phyloP scores from a whole-genome alignment of 2,329 filamentous ascomycete species.

The Graphiopsis chlorocephala region DNA sequence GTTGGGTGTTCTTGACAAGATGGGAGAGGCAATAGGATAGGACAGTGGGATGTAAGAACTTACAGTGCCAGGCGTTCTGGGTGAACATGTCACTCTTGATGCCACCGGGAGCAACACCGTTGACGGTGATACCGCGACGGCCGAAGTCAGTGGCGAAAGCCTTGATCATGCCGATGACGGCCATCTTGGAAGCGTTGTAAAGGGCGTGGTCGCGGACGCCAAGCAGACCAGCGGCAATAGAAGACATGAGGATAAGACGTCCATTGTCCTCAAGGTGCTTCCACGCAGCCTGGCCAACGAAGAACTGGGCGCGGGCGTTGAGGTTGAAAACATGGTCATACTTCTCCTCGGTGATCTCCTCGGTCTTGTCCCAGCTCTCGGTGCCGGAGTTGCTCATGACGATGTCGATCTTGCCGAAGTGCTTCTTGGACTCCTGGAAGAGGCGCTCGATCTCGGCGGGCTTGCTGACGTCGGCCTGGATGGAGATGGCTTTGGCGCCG shows the following conservation, averaged over 20 bases:
- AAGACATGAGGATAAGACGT: slow-evolving; percentile 71
- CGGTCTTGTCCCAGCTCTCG: slow-evolving; percentile 65
- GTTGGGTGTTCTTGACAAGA: background rate
- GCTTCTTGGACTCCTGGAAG: slow-evolving; percentile 43
- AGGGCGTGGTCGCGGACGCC: slow-evolving; percentile 69
- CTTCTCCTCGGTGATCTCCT: slow-evolving; percentile 67
- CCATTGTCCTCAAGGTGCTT: slow-evolving; percentile 68
- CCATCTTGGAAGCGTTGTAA: slow-evolving; percentile 70
- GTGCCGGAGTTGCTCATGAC: slow-evolving; percentile 58
- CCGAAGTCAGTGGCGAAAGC: slow-evolving; percentile 71
- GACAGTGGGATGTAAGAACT: background rate
- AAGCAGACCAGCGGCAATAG: slow-evolving; percentile 65
- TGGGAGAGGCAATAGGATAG: too few species aligned
- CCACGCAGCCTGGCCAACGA: slow-evolving; percentile 72
- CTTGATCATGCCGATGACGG: slow-evolving; percentile 70
- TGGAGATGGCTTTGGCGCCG: slow-evolving; percentile 53
- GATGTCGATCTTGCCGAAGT: slow-evolving; percentile 46
- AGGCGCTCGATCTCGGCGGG: slow-evolving; percentile 58
- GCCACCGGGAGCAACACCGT: slow-evolving; percentile 69
- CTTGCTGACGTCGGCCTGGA: slow-evolving; percentile 59
- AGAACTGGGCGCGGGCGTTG: slow-evolving; percentile 71
- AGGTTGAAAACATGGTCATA: slow-evolving; percentile 69
- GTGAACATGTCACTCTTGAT: slow-evolving; percentile 75
- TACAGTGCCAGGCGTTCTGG: slow-evolving; percentile 25
- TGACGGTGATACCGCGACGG: slow-evolving; percentile 65